Evolutionary conservation across 179 eudicot species (phyloP).

Genomic region (Drosera spatulata): DNA sequence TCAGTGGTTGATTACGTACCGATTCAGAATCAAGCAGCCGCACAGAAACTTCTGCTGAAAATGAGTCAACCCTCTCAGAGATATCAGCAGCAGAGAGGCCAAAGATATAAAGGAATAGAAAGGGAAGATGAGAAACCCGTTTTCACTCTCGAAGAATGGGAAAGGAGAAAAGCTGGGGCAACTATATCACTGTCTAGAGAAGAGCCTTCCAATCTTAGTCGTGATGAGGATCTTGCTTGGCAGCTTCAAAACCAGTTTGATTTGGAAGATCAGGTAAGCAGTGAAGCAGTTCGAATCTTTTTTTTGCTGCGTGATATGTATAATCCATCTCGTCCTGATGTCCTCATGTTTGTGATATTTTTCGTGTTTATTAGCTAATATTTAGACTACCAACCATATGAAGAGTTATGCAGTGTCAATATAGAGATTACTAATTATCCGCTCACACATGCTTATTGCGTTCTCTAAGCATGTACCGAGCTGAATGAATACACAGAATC

Average conservation of each 20-base stretch:
- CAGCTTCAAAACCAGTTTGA: constrained; percentile 79
- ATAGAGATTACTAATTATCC: neutral
- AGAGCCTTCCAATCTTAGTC: constrained; percentile 26
- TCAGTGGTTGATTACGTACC: constrained; percentile 63
- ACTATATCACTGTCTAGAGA: constrained; percentile 14
- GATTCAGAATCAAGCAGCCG: constrained; percentile 85
- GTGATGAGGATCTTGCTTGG: constrained; percentile 73
- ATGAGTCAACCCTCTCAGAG: constrained; percentile 40
- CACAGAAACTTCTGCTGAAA: constrained; percentile 82
- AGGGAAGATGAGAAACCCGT: constrained; percentile 44
- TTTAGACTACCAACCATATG: neutral
- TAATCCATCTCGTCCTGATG: neutral
- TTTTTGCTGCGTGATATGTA: neutral
- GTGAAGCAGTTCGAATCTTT: constrained; percentile 2
- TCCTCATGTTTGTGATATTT: neutral
- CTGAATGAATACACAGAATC: no score
- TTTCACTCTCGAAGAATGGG: constrained; percentile 84
- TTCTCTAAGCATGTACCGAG: no score
- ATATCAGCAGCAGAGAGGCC: constrained; percentile 35
- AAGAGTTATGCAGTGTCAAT: neutral
- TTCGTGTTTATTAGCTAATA: neutral
- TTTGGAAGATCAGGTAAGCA: constrained; percentile 65
- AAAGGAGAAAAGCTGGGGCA: constrained; percentile 51
- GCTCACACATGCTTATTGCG: no score
- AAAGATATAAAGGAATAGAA: constrained; percentile 46